Percentiles rank a stretch among this genome's conserved stretches.
phyloP scores from a whole-genome alignment of 768 basidiomycete genomes.

The Tubosaeta brunneosetosa region DNA sequence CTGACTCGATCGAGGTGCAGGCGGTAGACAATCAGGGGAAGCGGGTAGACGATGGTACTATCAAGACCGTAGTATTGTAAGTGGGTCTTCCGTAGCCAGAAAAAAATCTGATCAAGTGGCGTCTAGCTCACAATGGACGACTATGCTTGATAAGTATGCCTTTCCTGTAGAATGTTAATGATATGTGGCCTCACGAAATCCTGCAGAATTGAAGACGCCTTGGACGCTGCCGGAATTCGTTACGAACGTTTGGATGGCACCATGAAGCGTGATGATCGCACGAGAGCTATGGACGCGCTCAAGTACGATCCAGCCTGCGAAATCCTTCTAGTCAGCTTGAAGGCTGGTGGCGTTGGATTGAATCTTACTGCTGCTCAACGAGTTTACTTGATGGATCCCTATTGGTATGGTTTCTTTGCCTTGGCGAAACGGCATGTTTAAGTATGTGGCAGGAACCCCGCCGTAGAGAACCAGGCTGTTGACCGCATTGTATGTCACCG shows the following conservation, averaged over 20 bases:
- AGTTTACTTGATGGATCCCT: conserved; percentile 95
- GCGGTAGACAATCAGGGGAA: conserved; percentile 74
- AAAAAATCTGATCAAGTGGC: conserved; percentile 12
- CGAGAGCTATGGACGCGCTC: conserved; percentile 85
- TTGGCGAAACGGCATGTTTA: neutral
- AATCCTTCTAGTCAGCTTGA: conserved; percentile 91
- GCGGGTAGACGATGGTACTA: conserved; percentile 58
- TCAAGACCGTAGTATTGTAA: conserved; percentile 96
- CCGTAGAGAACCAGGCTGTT: conserved; percentile 96
- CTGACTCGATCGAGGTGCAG: conserved; percentile 64
- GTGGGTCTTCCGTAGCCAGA: conserved; percentile 32
- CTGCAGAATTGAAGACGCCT: conserved; percentile 79
- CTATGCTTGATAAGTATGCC: conserved; percentile 82
- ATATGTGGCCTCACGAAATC: neutral
- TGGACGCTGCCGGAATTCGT: conserved; percentile 75
- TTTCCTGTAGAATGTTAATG: neutral
- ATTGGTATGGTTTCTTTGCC: conserved; percentile 54
- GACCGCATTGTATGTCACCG: conserved; percentile 80
- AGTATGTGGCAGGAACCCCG: conserved; percentile 69
- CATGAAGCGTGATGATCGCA: conserved; percentile 95
- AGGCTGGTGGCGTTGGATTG: conserved; percentile 95
- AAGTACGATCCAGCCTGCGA: conserved; percentile 89
- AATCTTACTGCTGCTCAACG: conserved; percentile 93
- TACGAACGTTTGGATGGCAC: conserved; percentile 95
- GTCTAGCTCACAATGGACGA: conserved; percentile 86